Percentiles rank a stretch among this genome's conserved stretches.
Conservation (phyloP, 2,329 filamentous ascomycete genomes). For the Lecanicillium sp. region DNA sequence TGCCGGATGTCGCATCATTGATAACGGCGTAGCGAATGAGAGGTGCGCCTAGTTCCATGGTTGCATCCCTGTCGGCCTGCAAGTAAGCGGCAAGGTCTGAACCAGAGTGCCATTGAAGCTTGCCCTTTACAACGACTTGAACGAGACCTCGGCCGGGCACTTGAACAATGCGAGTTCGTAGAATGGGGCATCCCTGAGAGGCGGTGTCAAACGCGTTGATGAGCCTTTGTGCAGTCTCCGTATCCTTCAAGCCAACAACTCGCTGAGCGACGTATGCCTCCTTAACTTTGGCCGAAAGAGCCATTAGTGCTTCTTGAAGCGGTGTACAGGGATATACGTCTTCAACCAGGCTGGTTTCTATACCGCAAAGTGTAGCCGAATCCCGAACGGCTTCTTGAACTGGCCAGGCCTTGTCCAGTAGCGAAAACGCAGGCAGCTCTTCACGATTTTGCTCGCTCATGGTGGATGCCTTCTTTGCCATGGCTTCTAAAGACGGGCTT, state of each 20-base stretch:
- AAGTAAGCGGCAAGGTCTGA: constrained; percentile 32
- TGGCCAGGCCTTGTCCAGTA: constrained; percentile 28
- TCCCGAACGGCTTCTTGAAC: constrained; percentile 25
- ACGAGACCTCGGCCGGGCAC: constrained; percentile 33
- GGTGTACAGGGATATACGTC: constrained; percentile 49
- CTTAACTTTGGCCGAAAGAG: constrained; percentile 40
- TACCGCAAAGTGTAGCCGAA: constrained; percentile 30
- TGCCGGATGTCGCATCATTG: constrained; percentile 19
- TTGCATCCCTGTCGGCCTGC: constrained; percentile 27
- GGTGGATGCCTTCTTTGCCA: constrained; percentile 27
- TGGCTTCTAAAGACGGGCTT: constrained; percentile 33
- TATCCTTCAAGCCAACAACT: constrained; percentile 32
- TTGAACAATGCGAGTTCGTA: constrained; percentile 43
- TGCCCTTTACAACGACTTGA: constrained; percentile 37
- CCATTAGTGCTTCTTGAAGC: constrained; percentile 47
- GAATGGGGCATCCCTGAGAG: constrained; percentile 29
- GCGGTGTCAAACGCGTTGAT: constrained; percentile 34
- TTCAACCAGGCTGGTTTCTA: constrained; percentile 28
- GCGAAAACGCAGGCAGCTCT: constrained; percentile 28
- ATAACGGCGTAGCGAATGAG: constrained; percentile 39
- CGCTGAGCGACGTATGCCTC: constrained; percentile 46
- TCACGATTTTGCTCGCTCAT: constrained; percentile 15
- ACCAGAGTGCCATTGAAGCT: constrained; percentile 26
- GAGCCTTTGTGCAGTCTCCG: constrained; percentile 27
- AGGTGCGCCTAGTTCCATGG: constrained; percentile 36